Base-by-base conservation (phyloP, 2,329 filamentous ascomycete species). In the Colletotrichum gloeosporioides region DNA sequence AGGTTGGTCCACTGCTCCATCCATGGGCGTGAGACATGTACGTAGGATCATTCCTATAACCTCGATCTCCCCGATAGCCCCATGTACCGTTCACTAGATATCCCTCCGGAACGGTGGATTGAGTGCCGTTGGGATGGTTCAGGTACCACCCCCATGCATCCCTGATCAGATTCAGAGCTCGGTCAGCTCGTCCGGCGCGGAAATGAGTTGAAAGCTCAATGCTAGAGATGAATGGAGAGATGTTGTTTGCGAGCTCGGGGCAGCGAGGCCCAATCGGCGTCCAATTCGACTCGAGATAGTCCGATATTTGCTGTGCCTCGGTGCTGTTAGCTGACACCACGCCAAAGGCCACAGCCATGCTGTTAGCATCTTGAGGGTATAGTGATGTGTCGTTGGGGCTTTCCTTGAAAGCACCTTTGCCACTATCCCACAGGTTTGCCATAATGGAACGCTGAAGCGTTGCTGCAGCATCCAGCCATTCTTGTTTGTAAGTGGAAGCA, bases 121-220 rank as follows among this genome's bases (percentile, higher is more conserved):
- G 84, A 0, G 90, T 92, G n/a, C 90, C 90, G 77, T 90, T 88
- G 1, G 87, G 86, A 73, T 92, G 87, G 75, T 88, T 86, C 18
- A 91, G 82, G 77, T 92, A 92, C 89, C 90, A 92, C 13, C 91
- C 91, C 91, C 91, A 93, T 63, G 85, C 86, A 8, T 83, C 83
- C 4, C 90, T 88, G 29, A 92, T 89, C 13, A 93, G 86, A 16
- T 89, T 85, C 0, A 93, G 82, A 0, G 91, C 90, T 34, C 90
- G 88, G 8, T 82, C 80, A 2, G 90, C 81, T 74, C 87, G 84
- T 0, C 86, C 84, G 1, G 87, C 87, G 0, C 84, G 81, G 5
- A 92, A 83, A 77, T 92, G 91, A 3, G 86, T 90, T 80, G 90
- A 88, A 25, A 93, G 85, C 79, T 93, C 91, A 77, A 92, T 89